These are phyloP conservation scores for Herpetomonas tarakana DNA, from an alignment of 208 protist genomes.

Conservation along the genomic window DNA sequence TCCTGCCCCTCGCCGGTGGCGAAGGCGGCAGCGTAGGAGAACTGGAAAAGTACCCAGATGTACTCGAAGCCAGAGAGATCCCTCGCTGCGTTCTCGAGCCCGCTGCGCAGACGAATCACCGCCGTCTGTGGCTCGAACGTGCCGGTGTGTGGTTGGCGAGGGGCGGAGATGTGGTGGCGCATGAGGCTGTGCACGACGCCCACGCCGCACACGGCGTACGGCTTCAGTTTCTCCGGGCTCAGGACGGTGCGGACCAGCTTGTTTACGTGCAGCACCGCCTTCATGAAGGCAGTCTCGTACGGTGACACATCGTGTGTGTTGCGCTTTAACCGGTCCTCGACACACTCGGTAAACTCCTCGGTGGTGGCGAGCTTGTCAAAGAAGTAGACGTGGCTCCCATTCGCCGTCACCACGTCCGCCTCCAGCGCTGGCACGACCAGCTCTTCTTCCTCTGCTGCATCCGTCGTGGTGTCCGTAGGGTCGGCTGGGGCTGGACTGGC, in stretches of 20 bases:
- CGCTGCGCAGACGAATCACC: constrained; percentile 73
- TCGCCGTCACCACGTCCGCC: constrained; percentile 46
- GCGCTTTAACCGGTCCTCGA: constrained; percentile 70
- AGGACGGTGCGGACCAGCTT: constrained; percentile 63
- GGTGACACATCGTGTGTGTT: constrained; percentile 54
- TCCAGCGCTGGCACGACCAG: constrained; percentile 6
- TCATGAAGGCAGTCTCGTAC: constrained; percentile 72
- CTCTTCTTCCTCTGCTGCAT: constrained; percentile 3
- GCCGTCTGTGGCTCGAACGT: constrained; percentile 77
- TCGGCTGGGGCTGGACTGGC: not conserved
- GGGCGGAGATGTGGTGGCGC: constrained; percentile 75
- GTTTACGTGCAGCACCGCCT: constrained; percentile 70
- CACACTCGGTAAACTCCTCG: constrained; percentile 61
- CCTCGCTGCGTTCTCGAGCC: constrained; percentile 82
- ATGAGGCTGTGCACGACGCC: constrained; percentile 86
- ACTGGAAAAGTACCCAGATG: constrained; percentile 92
- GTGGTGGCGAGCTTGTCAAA: constrained; percentile 78
- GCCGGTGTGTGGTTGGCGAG: constrained; percentile 76
- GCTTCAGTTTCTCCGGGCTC: constrained; percentile 64
- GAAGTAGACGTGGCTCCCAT: constrained; percentile 64
- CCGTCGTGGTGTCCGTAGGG: not conserved
- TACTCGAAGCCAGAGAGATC: constrained; percentile 84
- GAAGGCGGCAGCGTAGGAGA: constrained; percentile 73
- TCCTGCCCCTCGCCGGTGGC: constrained; percentile 57
- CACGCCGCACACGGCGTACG: constrained; percentile 72